phyloP scores from a whole-genome alignment of 345 rosid genomes.

The Clausena lansium region DNA sequence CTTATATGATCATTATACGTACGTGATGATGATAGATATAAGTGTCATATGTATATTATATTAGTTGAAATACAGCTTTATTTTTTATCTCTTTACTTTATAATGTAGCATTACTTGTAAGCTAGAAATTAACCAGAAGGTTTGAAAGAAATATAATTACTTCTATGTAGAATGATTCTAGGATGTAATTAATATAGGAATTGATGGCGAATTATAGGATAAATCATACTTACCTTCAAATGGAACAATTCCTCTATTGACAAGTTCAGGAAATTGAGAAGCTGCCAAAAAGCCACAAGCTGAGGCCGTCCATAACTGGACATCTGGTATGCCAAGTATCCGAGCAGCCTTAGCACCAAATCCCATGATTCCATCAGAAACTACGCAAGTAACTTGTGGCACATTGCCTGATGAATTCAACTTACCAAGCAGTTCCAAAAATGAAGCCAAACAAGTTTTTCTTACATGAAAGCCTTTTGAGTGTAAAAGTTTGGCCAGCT shows the following conservation, averaged over 20 bases:
- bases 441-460: slow-evolving; percentile 33
- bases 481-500: slow-evolving; percentile 29
- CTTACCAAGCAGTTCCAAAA: slow-evolving; percentile 24
- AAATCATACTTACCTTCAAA: slow-evolving; percentile 19
- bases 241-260: slow-evolving; percentile 28
- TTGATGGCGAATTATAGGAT: too few relatives aligned
- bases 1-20: too few relatives aligned
- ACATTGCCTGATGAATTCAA: slow-evolving; percentile 13
- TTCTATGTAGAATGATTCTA: too few relatives aligned
- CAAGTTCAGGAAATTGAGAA: slow-evolving; percentile 17
- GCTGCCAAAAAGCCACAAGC: slow-evolving; percentile 27
- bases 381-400: slow-evolving; percentile 25
- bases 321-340: slow-evolving; percentile 27
- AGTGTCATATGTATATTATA: too few relatives aligned
- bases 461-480: slow-evolving; percentile 33
- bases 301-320: slow-evolving; percentile 26
- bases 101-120: too few relatives aligned
- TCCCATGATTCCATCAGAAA: slow-evolving; percentile 36
- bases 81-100: too few relatives aligned
- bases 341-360: slow-evolving; percentile 22
- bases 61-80: too few relatives aligned
- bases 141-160: too few relatives aligned
- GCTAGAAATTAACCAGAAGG: too few relatives aligned
- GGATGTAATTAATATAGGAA: too few relatives aligned
- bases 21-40: too few relatives aligned